phyloP scores from a whole-genome alignment of 1,284 basidiomycete genomes.

The Cystobasidiaceae sp. region DNA sequence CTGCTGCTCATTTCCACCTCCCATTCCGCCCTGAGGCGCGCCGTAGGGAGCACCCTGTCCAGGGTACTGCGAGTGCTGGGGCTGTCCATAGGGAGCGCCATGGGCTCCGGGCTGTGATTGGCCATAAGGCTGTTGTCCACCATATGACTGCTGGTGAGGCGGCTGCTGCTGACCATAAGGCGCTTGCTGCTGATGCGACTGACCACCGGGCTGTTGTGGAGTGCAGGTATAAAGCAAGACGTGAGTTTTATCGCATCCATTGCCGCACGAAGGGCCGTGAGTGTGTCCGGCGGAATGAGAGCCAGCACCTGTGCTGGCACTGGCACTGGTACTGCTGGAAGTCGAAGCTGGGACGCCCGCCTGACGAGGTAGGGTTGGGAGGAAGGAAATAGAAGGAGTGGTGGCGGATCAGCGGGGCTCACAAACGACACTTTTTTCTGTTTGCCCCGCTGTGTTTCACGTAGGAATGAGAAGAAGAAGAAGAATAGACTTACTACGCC shows the following conservation, averaged over 20 bases:
- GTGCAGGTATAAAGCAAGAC: too few relatives aligned
- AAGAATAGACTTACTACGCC: too few relatives aligned
- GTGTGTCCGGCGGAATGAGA: not conserved
- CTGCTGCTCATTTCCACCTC: slow-evolving; percentile 16
- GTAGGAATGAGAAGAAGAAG: too few relatives aligned
- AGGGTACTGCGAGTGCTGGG: slow-evolving; percentile 23
- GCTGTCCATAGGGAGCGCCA: slow-evolving; percentile 30
- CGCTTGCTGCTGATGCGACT: too few relatives aligned
- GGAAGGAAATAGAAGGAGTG: too few relatives aligned
- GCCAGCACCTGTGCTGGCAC: slow-evolving; percentile 30
- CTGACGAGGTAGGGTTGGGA: not conserved
- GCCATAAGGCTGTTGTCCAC: not conserved
- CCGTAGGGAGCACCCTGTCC: not conserved
- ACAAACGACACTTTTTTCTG: too few relatives aligned
- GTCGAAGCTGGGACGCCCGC: not conserved
- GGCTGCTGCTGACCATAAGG: too few relatives aligned
- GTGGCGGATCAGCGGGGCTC: too few relatives aligned
- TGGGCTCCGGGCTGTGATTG: not conserved
- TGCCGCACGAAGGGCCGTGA: not conserved
- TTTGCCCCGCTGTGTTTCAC: too few relatives aligned
- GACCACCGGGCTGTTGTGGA: not conserved
- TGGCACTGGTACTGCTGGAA: slow-evolving; percentile 27
- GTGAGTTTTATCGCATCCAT: not conserved
- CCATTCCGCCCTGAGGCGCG: not conserved
- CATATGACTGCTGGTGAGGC: too few relatives aligned